Evolutionary conservation across 176 grass and related monocot species (phyloP), one percentile per base, ranked within the genome.

Genomic region (Paspalum vaginatum): DNA sequence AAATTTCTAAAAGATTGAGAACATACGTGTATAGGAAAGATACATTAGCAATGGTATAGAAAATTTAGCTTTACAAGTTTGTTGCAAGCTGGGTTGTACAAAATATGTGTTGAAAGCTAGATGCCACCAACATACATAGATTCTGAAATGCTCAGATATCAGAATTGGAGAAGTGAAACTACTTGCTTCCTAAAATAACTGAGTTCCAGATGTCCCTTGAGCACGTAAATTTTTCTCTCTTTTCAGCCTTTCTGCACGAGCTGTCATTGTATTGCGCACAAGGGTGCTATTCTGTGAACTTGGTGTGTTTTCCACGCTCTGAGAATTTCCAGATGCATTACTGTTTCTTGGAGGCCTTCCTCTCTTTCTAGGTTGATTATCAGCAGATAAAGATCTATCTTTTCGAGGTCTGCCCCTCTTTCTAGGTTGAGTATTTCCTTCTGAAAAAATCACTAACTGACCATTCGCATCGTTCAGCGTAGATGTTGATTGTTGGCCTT

Each of bases 161-260:
- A 78, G 74, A 69, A 81, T 63, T 81, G 66, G 66, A 65, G 75
- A 66, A 62, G 48, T 61, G 77, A 81, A 74, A 78, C 51, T 77
- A 53, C 38, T 62, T 89, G 41, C 75, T 68, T 89, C 48, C 70
- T 80, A 89, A 56, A 86, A 86, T 63, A 79, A 61, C 78, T 45
- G 44, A 70, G 55, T 79, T 79, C 69, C 75, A 76, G 20, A n/a
- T 71, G 75, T 54, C 55, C 75, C 53, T 67, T 54, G 75, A 60
- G 60, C 66, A 55, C 60, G 66, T 67, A 84, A 61, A 54, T 57
- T n/a, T n/a, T n/a, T 81, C 45, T 93, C 83, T 85, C 87, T 91
- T 68, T 97, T 97, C 26, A 89, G 83, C 85, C 78, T 97, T 75
- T 91, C 90, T 75, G 88, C 86, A n/a, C 55, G 74, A 27, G 52